Percentiles rank a stretch among this genome's conserved stretches.
Evolutionary conservation across 164 flowering plant genomes (phyloP).

Genomic region (Liquidambar formosana): DNA sequence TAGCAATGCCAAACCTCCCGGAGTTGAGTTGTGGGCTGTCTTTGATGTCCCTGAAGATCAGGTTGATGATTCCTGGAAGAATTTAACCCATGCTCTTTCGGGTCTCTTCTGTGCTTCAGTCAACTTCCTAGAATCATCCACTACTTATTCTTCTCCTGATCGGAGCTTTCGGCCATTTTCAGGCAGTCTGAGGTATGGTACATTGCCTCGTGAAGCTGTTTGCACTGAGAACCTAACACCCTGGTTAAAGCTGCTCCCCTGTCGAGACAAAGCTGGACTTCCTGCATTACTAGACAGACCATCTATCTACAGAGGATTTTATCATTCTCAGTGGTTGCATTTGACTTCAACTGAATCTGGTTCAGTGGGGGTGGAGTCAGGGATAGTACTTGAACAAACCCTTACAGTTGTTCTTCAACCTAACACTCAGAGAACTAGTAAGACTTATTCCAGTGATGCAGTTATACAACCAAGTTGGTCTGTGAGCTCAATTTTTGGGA

Average conservation of each 20-base stretch:
- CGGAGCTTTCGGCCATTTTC: slow-evolving; percentile 59
- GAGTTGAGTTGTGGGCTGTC: slow-evolving; percentile 95
- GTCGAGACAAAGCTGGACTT: slow-evolving; percentile 95
- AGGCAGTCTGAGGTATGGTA: slow-evolving; percentile 76
- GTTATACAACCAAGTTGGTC: slow-evolving; percentile 78
- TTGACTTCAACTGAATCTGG: slow-evolving; percentile 51
- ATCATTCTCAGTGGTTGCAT: slow-evolving; percentile 86
- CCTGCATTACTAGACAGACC: slow-evolving; percentile 85
- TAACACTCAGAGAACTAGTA: slow-evolving; percentile 21
- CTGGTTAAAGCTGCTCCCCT: slow-evolving; percentile 96
- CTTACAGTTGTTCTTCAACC: slow-evolving; percentile 93
- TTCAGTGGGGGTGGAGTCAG: slow-evolving; percentile 32
- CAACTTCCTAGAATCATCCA: slow-evolving; percentile 85
- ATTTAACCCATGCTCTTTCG: slow-evolving; percentile 87
- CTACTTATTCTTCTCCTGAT: slow-evolving; percentile 73
- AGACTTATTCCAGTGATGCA: slow-evolving; percentile 26
- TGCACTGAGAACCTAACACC: slow-evolving; percentile 99
- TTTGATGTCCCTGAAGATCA: slow-evolving; percentile 76
- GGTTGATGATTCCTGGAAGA: slow-evolving; percentile 90
- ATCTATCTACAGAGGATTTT: slow-evolving; percentile 84
- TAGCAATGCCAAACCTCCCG: slow-evolving; percentile 91
- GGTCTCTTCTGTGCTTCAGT: slow-evolving; percentile 97
- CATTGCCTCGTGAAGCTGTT: slow-evolving; percentile 96
- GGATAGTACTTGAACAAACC: slow-evolving; percentile 75
- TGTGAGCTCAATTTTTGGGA: slow-evolving; percentile 78